Evolutionary conservation across 2,329 filamentous ascomycete species (phyloP).

Genomic region (Blastomyces silverae): DNA sequence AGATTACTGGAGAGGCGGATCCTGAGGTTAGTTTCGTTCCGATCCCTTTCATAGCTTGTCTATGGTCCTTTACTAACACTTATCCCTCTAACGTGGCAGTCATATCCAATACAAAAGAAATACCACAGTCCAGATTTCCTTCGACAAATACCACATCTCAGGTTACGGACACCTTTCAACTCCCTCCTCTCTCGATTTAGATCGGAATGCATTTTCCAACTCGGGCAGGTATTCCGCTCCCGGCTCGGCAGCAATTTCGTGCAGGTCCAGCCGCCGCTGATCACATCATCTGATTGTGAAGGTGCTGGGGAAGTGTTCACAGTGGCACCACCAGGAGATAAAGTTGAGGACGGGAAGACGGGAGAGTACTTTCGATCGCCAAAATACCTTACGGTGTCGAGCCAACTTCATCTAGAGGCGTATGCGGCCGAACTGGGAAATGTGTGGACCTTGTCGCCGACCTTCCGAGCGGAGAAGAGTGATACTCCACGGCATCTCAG

Average conservation of each 20-base stretch:
- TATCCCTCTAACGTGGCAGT: conserved; percentile 45
- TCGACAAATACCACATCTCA: conserved; percentile 79
- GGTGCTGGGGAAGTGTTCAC: conserved; percentile 91
- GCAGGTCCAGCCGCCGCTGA: conserved; percentile 82
- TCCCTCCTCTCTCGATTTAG: conserved; percentile 72
- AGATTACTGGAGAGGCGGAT: conserved; percentile 69
- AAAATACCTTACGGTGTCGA: conserved; percentile 95
- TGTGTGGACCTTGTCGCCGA: conserved; percentile 90
- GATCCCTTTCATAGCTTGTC: not conserved
- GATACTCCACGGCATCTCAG: conserved; percentile 90
- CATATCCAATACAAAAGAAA: conserved; percentile 92
- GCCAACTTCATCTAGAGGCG: conserved; percentile 89
- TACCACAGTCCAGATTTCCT: conserved; percentile 87
- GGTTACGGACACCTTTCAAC: conserved; percentile 73
- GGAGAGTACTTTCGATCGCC: conserved; percentile 69
- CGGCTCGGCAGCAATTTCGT: conserved; percentile 52
- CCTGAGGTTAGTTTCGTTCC: conserved; percentile 57
- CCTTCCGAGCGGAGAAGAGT: conserved; percentile 87
- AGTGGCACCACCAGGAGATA: conserved; percentile 49
- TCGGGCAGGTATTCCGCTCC: conserved; percentile 66
- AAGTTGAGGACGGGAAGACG: conserved; percentile 29
- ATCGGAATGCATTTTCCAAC: conserved; percentile 66
- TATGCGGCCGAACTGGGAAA: conserved; percentile 79
- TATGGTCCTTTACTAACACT: conserved; percentile 1
- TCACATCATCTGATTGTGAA: conserved; percentile 96